Evolutionary conservation across 148 eudicot species (phyloP), one percentile per base, ranked within the genome.

Genomic region (Fagopyrum tataricum): DNA sequence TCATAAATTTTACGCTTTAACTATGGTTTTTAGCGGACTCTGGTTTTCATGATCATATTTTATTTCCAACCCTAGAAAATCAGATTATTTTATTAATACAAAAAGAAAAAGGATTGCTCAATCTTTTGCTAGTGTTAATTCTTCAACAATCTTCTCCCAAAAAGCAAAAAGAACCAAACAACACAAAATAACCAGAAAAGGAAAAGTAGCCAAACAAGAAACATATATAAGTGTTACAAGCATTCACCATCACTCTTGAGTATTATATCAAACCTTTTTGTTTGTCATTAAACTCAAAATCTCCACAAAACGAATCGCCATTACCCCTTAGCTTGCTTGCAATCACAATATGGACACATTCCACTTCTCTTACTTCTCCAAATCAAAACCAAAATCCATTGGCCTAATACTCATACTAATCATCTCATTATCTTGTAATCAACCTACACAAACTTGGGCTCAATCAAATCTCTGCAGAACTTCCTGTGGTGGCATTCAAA

Each of bases 401-500:
- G 56, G 39, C 69, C 13, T 82, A 24, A 18, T 58, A 37, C 24
- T 67, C 67, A 44, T 56, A 14, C 24, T 14, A 49, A 13, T 79
- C 75, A 75, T 42, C 67, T 72, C 78, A 37, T 8, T 48, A 20
- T 18, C 49, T 44, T 72, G 10, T 43, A 43, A 39, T 76, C 26
- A 41, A 11, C 14, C 49, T 44, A 56, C 73, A 53, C 76, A 81
- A 18, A 72, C 76, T 42, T 56, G 79, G 24, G 78, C 96, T 18
- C 92, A 94, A 77, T 81, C 96, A 31, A 79, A 68, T 62, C 80
- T 76, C 4, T 95, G 98, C 78, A 76, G 93, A 72, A 83, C 86
- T 6, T 77, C 93, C 7, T 94, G 98, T 43, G 96, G 88, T 18
- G 80, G 81, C 40, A 86, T 91, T 39, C 84, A 90, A 12, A 90